phyloP scores from a whole-genome alignment of 2,329 filamentous ascomycete species.

The Ilyonectria destructans region DNA sequence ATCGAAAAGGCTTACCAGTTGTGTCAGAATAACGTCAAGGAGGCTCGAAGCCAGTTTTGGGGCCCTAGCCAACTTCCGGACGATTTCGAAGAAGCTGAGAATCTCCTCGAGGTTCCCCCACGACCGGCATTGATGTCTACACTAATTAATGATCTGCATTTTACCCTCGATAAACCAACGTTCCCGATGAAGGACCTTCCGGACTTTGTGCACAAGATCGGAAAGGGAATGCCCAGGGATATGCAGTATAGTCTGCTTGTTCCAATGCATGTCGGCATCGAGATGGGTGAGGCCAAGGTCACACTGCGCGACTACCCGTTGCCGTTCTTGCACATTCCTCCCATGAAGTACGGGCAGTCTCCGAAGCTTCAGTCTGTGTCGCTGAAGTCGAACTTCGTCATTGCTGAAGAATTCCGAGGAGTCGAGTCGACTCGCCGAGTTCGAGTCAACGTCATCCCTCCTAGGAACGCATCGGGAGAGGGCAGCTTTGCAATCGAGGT shows the following conservation, averaged over 20 bases:
- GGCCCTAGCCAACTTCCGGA: slow-evolving; percentile 86
- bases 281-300: slow-evolving; percentile 91
- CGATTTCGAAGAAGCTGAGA: slow-evolving; percentile 86
- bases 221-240: slow-evolving; percentile 95
- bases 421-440: slow-evolving; percentile 85
- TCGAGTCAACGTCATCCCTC: slow-evolving; percentile 87
- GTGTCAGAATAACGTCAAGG: slow-evolving; percentile 82
- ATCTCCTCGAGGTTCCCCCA: slow-evolving; percentile 87
- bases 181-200: slow-evolving; percentile 89
- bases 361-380: slow-evolving; percentile 86
- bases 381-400: slow-evolving; percentile 91
- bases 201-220: slow-evolving; percentile 87
- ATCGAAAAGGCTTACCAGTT: slow-evolving; percentile 84
- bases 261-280: slow-evolving; percentile 90
- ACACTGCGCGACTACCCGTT: slow-evolving; percentile 94
- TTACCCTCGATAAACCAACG: slow-evolving; percentile 91
- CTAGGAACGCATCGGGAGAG: slow-evolving; percentile 68
- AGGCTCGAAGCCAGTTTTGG: slow-evolving; percentile 86
- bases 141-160: slow-evolving; percentile 86
- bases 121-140: slow-evolving; percentile 88
- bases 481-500: slow-evolving; percentile 89
- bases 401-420: slow-evolving; percentile 93
- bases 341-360: slow-evolving; percentile 85
- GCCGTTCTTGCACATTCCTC: slow-evolving; percentile 91
- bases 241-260: slow-evolving; percentile 93